Evolutionary conservation across 805 yeast genomes (phyloP), one percentile per base, ranked within the genome.

Genomic region (Clavispora vitiphila): DNA sequence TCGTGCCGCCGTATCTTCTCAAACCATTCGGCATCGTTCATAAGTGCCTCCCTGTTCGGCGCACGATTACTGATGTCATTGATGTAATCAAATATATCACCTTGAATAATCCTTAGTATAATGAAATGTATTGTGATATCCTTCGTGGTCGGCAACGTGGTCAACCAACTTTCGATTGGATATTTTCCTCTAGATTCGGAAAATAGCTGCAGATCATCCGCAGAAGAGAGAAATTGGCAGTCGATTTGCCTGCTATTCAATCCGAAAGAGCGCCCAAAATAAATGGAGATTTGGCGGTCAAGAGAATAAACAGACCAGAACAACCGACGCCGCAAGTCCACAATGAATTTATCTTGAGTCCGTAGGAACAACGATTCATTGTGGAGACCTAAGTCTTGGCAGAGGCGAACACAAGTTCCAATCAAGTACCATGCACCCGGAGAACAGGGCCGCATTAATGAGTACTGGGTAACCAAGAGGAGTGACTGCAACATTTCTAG

Each of bases 401-500:
- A 50, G 11, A 52, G 34, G 15, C 53, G 25, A 9, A 42, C 40
- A 31, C 49, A 37, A 4, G 49, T 50, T 3, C 55, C 56, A 18
- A 50, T 38, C 16, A 46, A 25, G 37, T 50, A 52, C 56, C 55
- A 50, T 8, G 53, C 51, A 9, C 55, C 53, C 4, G 53, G 55
- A n/a, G 46, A 36, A 7, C 47, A 42, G 1, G 53, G 54, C 26
- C 56, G 35, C 56, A 52, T 50, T 24, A 50, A 29, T 5, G 56
- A 50, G 39, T 48, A 50, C 25, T 45, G 52, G 1, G 54, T 39
- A 25, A 52, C 40, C n/a, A 52, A 38, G 15, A 50, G 35, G n/a
- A 50, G 34, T 18, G 50, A 38, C 34, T 50, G 56, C 11, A 50
- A 30, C 41, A 48, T 45, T 37, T 52, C 56, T 7, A 50, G 40